phyloP scores from a whole-genome alignment of 2,329 filamentous ascomycete species.

The Chaetomiaceae sp. region DNA sequence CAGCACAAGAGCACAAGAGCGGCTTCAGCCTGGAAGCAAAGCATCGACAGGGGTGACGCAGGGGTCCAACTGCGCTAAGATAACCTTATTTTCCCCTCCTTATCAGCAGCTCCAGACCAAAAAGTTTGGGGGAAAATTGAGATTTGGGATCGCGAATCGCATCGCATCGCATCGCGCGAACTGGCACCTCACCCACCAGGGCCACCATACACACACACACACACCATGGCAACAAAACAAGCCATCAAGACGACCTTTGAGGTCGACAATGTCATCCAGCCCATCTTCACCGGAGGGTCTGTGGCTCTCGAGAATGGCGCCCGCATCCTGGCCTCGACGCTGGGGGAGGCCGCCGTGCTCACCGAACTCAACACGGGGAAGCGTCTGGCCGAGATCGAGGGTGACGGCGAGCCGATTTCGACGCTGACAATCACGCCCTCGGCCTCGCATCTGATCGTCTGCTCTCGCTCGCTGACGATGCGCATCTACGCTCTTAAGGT shows the following conservation, averaged over 20 bases:
- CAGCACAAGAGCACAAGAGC: too few relatives aligned
- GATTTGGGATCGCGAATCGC: slow-evolving; percentile 7
- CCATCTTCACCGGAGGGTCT: slow-evolving; percentile 89
- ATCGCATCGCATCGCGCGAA: slow-evolving; percentile 5
- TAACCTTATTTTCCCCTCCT: slow-evolving; percentile 32
- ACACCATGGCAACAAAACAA: slow-evolving; percentile 55
- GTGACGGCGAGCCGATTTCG: slow-evolving; percentile 72
- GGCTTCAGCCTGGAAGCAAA: too few relatives aligned
- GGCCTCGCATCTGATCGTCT: slow-evolving; percentile 81
- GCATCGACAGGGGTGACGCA: neutral
- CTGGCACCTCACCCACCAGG: slow-evolving; percentile 14
- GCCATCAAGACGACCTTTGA: slow-evolving; percentile 85
- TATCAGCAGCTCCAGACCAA: slow-evolving; percentile 17
- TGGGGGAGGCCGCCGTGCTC: slow-evolving; percentile 88
- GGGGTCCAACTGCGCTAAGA: slow-evolving; percentile 31
- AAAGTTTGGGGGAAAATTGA: slow-evolving; percentile 21
- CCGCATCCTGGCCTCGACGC: slow-evolving; percentile 74
- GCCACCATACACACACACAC: too few relatives aligned
- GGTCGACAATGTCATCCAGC: slow-evolving; percentile 74
- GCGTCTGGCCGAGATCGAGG: slow-evolving; percentile 81
- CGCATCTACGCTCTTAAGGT: slow-evolving; percentile 73
- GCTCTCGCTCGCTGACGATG: slow-evolving; percentile 94
- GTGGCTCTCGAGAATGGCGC: slow-evolving; percentile 78
- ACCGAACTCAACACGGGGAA: slow-evolving; percentile 79
- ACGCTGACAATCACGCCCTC: slow-evolving; percentile 76